Evolutionary conservation across 768 basidiomycete genomes (phyloP).

Genomic region (Rhizopogon vulgaris): DNA sequence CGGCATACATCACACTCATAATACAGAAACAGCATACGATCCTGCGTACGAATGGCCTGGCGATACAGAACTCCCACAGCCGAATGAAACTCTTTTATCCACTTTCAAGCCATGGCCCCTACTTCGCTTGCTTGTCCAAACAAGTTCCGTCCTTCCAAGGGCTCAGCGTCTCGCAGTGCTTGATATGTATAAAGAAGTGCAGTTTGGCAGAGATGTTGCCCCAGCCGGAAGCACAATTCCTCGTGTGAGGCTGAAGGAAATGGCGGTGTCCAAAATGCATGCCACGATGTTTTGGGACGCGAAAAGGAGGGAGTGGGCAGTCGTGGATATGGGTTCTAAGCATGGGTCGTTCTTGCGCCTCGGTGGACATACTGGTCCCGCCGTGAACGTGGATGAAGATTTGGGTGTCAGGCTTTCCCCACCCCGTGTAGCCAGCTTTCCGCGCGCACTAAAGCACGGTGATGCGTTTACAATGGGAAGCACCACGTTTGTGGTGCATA

Average conservation of each 20-base stretch:
- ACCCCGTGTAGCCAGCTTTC: constrained; percentile 62
- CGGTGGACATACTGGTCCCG: constrained; percentile 14
- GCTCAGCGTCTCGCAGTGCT: constrained; percentile 51
- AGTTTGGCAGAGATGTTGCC: constrained; percentile 68
- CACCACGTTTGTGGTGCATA: constrained; percentile 65
- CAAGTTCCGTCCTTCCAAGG: constrained; percentile 43
- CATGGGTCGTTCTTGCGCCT: constrained; percentile 69
- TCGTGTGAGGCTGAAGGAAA: constrained; percentile 72
- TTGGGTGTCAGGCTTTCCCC: constrained; percentile 53
- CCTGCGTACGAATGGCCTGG: constrained; percentile 59
- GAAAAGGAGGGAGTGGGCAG: constrained; percentile 52
- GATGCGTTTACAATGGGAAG: constrained; percentile 64
- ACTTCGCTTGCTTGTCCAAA: constrained; percentile 34
- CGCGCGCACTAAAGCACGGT: constrained; percentile 54
- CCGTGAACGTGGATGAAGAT: constrained; percentile 11
- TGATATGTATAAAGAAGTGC: constrained; percentile 56
- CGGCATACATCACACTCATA: neutral
- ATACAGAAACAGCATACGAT: constrained; percentile 30
- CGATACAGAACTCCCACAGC: constrained; percentile 12
- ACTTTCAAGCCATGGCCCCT: constrained; percentile 12
- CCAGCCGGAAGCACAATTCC: constrained; percentile 46
- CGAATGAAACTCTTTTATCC: constrained; percentile 15
- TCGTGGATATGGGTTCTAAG: constrained; percentile 82
- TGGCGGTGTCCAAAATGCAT: constrained; percentile 79
- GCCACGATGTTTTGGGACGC: constrained; percentile 71